Percentiles rank a stretch among this genome's conserved stretches.
Conservation (phyloP, 257 asterid genomes). For the Eustoma russellianum region DNA sequence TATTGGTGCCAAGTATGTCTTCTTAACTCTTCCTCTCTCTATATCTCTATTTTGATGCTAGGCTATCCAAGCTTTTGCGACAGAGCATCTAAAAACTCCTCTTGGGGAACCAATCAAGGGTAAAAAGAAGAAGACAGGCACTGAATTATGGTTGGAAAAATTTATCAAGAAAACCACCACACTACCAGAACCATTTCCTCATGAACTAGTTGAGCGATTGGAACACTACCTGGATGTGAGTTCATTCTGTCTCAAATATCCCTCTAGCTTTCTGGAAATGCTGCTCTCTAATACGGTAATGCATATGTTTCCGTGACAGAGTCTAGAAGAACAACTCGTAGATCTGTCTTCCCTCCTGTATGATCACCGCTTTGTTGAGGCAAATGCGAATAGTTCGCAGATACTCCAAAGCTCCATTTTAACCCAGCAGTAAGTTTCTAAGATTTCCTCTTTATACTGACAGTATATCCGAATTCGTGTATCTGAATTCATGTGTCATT, state of each 20-base stretch:
- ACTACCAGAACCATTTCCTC: constrained; percentile 96
- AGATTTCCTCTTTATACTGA: not conserved
- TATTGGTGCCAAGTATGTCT: not conserved
- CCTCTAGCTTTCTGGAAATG: too few species aligned
- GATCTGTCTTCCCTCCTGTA: constrained; percentile 75
- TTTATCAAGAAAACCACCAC: constrained; percentile 86
- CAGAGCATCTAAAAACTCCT: constrained; percentile 82
- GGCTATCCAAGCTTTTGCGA: constrained; percentile 85
- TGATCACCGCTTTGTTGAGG: constrained; percentile 82
- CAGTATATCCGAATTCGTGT: not conserved
- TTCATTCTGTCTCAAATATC: constrained; percentile 1
- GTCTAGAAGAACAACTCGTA: constrained; percentile 93
- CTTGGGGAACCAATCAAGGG: constrained; percentile 96
- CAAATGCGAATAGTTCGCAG: constrained; percentile 70
- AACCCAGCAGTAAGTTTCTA: constrained; percentile 77
- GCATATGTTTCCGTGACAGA: constrained; percentile 27
- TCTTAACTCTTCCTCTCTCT: constrained; percentile 1
- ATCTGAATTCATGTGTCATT: not conserved
- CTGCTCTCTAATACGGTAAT: too few species aligned
- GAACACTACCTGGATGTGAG: constrained; percentile 86
- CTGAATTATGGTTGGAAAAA: constrained; percentile 95
- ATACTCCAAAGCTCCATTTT: constrained; percentile 83
- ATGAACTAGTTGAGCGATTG: constrained; percentile 75
- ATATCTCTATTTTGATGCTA: constrained; percentile 19
- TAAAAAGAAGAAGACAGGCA: constrained; percentile 74